Evolutionary conservation across 2,329 filamentous ascomycete species (phyloP).

Genomic region (Didymella pomorum): DNA sequence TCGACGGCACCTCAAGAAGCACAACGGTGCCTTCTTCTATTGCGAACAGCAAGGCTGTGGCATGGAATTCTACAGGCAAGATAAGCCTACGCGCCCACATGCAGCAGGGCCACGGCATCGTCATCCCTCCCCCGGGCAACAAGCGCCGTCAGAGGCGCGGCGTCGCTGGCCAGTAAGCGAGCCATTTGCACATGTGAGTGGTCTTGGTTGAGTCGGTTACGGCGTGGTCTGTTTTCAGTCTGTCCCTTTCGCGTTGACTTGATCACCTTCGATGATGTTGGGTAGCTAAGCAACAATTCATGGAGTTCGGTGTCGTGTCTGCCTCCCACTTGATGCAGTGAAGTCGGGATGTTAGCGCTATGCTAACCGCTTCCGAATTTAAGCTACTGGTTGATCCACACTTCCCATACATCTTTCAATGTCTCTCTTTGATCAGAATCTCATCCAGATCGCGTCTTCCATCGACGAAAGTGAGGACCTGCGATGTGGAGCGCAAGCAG

Average conservation of each 20-base stretch:
- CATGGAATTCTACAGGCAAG: constrained; percentile 26
- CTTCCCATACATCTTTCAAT: not conserved
- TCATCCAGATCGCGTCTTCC: not conserved
- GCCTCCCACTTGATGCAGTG: not conserved
- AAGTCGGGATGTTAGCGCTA: not conserved
- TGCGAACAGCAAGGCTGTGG: constrained; percentile 21
- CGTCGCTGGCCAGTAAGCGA: not conserved
- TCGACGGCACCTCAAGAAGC: constrained; percentile 31
- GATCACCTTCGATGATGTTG: too few relatives aligned
- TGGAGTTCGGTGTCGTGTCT: not conserved
- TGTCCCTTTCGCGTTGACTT: too few relatives aligned
- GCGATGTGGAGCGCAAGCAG: not conserved
- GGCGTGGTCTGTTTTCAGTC: not conserved
- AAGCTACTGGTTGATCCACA: not conserved
- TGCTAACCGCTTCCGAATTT: not conserved
- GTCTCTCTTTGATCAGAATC: not conserved
- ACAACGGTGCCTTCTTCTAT: constrained; percentile 2
- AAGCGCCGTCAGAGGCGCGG: not conserved
- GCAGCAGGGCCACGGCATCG: constrained; percentile 10
- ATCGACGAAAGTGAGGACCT: not conserved
- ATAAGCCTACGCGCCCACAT: constrained; percentile 30
- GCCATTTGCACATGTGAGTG: not conserved
- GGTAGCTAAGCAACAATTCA: not conserved
- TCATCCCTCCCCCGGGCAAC: not conserved
- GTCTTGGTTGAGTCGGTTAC: not conserved